phyloP scores from a whole-genome alignment of 2,329 filamentous ascomycete species.

The Xylaria sp. region DNA sequence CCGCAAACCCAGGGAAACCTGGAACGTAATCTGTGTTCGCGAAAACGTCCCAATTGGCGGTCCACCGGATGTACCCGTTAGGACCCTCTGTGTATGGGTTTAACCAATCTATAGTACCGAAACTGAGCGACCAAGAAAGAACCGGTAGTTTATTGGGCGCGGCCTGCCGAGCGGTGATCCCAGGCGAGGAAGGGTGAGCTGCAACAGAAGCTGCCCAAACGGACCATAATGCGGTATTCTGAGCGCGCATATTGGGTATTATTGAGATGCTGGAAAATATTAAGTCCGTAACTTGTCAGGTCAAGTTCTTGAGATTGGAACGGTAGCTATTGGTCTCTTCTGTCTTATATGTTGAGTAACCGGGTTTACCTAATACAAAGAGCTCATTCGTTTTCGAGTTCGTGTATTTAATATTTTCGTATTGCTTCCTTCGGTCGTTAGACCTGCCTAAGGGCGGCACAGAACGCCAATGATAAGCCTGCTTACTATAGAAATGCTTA shows the following conservation, averaged over 20 bases:
- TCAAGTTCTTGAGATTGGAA: not conserved
- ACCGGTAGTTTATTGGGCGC: not conserved
- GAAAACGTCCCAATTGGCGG: slow-evolving; percentile 10
- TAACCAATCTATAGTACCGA: slow-evolving; percentile 2
- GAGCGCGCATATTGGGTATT: slow-evolving; percentile 11
- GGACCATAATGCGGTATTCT: not conserved
- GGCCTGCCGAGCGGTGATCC: slow-evolving; percentile 8
- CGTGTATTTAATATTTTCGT: too few relatives aligned
- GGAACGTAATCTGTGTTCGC: slow-evolving; percentile 10
- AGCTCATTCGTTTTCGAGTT: not conserved
- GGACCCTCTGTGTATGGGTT: slow-evolving; percentile 2
- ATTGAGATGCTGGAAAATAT: not conserved
- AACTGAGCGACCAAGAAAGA: slow-evolving; percentile 8
- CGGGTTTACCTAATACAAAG: not conserved
- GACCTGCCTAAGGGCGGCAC: too few relatives aligned
- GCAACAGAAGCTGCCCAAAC: slow-evolving; percentile 12
- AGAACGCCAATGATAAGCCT: too few relatives aligned
- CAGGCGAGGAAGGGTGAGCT: slow-evolving; percentile 3
- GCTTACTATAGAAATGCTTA: too few relatives aligned
- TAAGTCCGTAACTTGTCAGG: not conserved
- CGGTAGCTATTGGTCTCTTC: not conserved
- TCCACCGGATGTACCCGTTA: slow-evolving; percentile 15
- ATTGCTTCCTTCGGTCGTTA: too few relatives aligned
- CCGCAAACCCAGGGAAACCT: slow-evolving; percentile 19
- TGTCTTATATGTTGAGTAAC: not conserved